Conservation (phyloP, 441 rosid species). For the Rhodomyrtus psidioides region DNA sequence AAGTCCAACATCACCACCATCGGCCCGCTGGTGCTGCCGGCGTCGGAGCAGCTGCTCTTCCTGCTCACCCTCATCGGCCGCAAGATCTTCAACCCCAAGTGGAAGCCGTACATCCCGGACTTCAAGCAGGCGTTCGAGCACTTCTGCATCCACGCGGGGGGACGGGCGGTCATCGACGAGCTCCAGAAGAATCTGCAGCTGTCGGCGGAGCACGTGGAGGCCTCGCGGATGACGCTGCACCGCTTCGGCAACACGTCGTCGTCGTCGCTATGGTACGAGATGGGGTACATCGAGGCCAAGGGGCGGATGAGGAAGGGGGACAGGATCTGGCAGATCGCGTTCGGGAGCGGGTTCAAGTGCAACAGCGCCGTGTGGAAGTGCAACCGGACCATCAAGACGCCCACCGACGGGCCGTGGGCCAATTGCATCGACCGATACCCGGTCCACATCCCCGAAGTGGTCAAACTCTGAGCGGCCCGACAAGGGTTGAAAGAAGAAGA, state of each 20-base stretch:
- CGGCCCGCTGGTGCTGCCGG: slow-evolving; percentile 87
- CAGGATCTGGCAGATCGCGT: slow-evolving; percentile 88
- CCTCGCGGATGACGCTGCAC: slow-evolving; percentile 87
- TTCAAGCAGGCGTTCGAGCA: slow-evolving; percentile 94
- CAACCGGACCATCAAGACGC: slow-evolving; percentile 50
- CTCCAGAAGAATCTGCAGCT: slow-evolving; percentile 81
- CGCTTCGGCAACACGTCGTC: slow-evolving; percentile 93
- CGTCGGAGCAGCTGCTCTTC: slow-evolving; percentile 79
- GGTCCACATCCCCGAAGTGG: slow-evolving; percentile 85
- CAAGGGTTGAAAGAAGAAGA: neutral
- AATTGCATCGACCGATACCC: slow-evolving; percentile 82
- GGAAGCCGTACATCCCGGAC: slow-evolving; percentile 93
- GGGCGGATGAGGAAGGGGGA: slow-evolving; percentile 87
- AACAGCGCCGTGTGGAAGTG: slow-evolving; percentile 97
- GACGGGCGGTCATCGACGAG: slow-evolving; percentile 89
- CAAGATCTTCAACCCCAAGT: slow-evolving; percentile 68
- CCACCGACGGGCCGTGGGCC: slow-evolving; percentile 65
- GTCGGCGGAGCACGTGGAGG: slow-evolving; percentile 78
- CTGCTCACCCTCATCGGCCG: slow-evolving; percentile 72
- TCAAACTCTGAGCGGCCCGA: slow-evolving; percentile 41
- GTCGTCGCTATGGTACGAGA: slow-evolving; percentile 84
- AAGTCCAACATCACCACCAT: slow-evolving; percentile 88
- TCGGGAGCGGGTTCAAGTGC: slow-evolving; percentile 97
- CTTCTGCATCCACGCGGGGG: slow-evolving; percentile 96
- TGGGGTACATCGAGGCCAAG: slow-evolving; percentile 72